phyloP scores from a whole-genome alignment of 768 basidiomycete genomes.

The Calvatia gigantea region DNA sequence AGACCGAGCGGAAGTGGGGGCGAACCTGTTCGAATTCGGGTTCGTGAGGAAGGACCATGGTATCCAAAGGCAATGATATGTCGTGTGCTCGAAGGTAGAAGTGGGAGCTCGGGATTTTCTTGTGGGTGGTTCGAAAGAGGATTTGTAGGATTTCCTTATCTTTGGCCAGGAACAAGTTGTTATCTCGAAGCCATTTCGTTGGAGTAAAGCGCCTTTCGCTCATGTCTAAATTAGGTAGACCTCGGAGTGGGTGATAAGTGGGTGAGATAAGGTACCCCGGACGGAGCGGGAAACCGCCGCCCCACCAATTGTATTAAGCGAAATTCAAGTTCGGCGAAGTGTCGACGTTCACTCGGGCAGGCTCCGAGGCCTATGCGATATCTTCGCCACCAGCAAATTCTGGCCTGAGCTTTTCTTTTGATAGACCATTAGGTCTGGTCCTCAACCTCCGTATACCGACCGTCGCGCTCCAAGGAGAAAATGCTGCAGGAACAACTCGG shows the following conservation, averaged over 20 bases:
- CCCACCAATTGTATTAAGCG: not conserved
- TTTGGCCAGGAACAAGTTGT: constrained; percentile 2
- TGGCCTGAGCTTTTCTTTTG: not conserved
- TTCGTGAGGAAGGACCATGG: constrained; percentile 48
- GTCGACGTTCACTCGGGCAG: not conserved
- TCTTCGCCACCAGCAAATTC: not conserved
- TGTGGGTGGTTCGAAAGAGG: not conserved
- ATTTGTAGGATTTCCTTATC: constrained; percentile 24
- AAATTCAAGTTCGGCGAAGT: too few species aligned
- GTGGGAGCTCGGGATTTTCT: not conserved
- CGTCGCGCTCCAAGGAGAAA: not conserved
- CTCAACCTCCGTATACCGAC: not conserved
- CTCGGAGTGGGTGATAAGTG: not conserved
- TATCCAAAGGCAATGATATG: not conserved
- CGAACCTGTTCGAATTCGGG: constrained; percentile 69
- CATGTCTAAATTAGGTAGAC: not conserved
- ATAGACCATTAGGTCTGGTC: not conserved
- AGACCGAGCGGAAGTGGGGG: not conserved
- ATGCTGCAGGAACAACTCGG: not conserved
- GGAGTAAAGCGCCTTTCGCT: not conserved
- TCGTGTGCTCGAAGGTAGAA: constrained; percentile 9
- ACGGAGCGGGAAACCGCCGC: too few species aligned
- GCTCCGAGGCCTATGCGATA: not conserved
- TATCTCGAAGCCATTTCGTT: not conserved
- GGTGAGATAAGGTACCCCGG: too few species aligned